Base-by-base conservation (phyloP, 257 asterid species). In the Avicennia marina region DNA sequence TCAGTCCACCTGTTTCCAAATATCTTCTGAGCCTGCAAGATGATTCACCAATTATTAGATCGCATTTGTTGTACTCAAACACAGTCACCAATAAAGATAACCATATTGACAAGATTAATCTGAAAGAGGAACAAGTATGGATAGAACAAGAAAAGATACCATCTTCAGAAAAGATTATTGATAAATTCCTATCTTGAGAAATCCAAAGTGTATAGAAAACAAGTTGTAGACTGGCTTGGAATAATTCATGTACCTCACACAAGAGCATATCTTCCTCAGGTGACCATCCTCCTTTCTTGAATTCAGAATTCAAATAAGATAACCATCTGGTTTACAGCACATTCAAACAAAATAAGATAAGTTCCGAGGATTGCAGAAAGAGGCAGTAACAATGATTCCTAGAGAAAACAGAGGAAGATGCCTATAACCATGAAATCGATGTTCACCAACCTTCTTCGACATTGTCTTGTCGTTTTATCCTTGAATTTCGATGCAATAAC, bases 241-340 rank as follows among this genome's bases (percentile, higher is more conserved):
- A 32, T 4, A 43, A 36, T 18, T 36, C 46, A 6, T 45, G 36
- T 68, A 91, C 98, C 98, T 91, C 95, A 62, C 96, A 91, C 17
- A 91, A 75, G 70, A 91, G 96, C 82, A 79, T 65, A 55, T 91
- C 98, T 81, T 91, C 98, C 73, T 91, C 98, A 20, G 95, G 94
- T 13, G 96, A 81, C 98, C 98, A 91, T 63, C 95, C 98, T 17
- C 98, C 98, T 78, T 82, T 91, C 87, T 91, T 91, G 85, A 91
- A 91, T 71, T 87, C 98, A 50, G 98, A 85, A 69, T 85, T 91
- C 84, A 91, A 80, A 77, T 90, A 90, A 71, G 94, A 85, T 75
- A 70, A 87, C 98, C 98, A 91, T 80, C 98, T 91, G 75, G 41
- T 66, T 12, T 4, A 62, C 9, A 33, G 19, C 43, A 45, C 0